Base-by-base conservation (phyloP, 108 stramenopile species). In the Conticribra guillardii region DNA sequence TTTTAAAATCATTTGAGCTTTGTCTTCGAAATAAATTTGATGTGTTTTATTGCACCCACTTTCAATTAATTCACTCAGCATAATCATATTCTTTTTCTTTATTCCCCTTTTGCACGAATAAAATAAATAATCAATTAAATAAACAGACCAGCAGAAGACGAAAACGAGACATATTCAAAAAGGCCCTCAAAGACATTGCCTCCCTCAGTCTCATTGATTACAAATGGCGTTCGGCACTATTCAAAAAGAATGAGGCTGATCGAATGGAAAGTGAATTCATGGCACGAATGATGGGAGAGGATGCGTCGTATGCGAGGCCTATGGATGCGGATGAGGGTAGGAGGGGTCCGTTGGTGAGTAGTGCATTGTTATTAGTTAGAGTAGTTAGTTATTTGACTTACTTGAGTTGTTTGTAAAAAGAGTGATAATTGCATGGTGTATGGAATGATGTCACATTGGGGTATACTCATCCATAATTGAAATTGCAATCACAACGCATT, bases 241-340 rank as follows among this genome's bases (percentile, higher is more conserved):
- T 91, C 73, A 89, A 90, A 67, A 80, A 74, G 50, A 85, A 82
- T 23, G 85, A 91, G 61, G 93, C 93, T n/a, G 90, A 94, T 67
- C 76, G 93, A 51, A 46, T 70, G 74, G 82, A 91, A 48, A 89
- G 91, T 46, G 84, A 91, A 58, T 84, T 71, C 67, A 53, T 94
- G 53, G 85, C 89, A 0, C 62, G 82, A 29, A 89, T 94, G 90
- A 84, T 84, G 84, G 93, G 93, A 9, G 87, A 91, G 52, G 87
- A 87, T 61, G 68, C 93, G 3, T 33, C 79, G 33, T 94, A 94
- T 55, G 83, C 88, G 26, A 74, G 93, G 61, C 93, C 93, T 11
- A 94, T 94, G 93, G 93, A 94, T 82, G 93, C 93, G 9, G 77
- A 70, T 45, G 84, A 87, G 47, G 56, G 60, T n/a, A 81, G 68